These are phyloP conservation scores for Nadsonia starkeyi-henricii DNA, from an alignment of 1,139 yeast species.

Conservation along the genomic window DNA sequence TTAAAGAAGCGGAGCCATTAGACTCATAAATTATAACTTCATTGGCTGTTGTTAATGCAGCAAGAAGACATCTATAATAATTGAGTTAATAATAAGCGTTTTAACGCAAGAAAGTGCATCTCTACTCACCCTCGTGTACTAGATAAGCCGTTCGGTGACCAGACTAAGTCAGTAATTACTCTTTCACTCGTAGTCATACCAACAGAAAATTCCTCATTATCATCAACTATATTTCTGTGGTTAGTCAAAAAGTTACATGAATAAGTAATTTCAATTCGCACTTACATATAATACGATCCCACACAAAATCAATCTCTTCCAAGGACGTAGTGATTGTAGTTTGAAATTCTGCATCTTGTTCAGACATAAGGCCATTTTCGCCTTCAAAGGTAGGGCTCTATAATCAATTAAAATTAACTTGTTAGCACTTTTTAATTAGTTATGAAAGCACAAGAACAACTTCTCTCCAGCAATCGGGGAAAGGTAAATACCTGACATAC, in stretches of 20 bases:
- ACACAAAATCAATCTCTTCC: not conserved
- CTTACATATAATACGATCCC: not conserved
- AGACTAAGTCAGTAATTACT: not conserved
- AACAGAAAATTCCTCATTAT: not conserved
- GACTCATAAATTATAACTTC: not conserved
- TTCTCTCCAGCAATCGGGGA: too few relatives aligned
- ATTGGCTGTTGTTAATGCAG: not conserved
- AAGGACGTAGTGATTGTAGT: not conserved
- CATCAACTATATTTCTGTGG: not conserved
- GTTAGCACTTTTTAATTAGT: too few relatives aligned
- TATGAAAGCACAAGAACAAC: too few relatives aligned
- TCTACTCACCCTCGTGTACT: not conserved
- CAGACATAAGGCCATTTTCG: not conserved
- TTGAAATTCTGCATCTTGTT: not conserved
- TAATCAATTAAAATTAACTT: not conserved
- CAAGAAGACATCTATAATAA: not conserved
- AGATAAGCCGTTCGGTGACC: not conserved
- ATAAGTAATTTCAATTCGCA: not conserved
- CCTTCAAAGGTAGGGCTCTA: not conserved
- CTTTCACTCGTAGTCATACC: not conserved
- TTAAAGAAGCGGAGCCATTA: not conserved
- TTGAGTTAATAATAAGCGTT: too few relatives aligned
- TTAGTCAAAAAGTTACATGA: not conserved
- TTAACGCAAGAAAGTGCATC: too few relatives aligned
- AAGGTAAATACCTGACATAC: not conserved